These are phyloP conservation scores for Lentinula sp. DNA, from an alignment of 768 basidiomycete species.

Conservation along the genomic window DNA sequence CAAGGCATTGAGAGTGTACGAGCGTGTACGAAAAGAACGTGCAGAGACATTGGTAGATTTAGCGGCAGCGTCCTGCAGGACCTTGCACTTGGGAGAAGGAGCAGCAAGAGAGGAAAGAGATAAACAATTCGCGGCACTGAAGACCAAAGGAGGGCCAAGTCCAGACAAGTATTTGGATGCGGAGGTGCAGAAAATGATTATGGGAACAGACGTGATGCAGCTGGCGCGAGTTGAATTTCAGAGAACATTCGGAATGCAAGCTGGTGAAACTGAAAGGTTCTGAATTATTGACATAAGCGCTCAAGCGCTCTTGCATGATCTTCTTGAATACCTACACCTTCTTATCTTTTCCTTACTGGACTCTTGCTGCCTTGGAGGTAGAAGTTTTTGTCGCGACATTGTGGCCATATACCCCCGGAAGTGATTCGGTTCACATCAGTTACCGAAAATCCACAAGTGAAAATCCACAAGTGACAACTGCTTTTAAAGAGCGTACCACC, in stretches of 20 bases:
- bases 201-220: slow-evolving; percentile 15
- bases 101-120: slow-evolving; percentile 15
- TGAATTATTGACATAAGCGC: no score
- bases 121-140: slow-evolving; percentile 13
- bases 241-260: background rate
- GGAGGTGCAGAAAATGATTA: slow-evolving; percentile 16
- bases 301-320: no score
- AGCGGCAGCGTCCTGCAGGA: slow-evolving; percentile 13
- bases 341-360: no score
- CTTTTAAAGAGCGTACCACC: no score
- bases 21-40: slow-evolving; percentile 16
- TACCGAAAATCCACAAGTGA: no score
- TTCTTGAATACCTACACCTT: no score
- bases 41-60: slow-evolving; percentile 14
- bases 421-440: no score
- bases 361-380: no score
- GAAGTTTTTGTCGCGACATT: no score
- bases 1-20: slow-evolving; percentile 14
- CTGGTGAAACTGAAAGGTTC: no score
- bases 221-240: slow-evolving; percentile 9
- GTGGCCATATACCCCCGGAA: no score
- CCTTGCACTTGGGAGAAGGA: slow-evolving; percentile 12
- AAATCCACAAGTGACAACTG: no score
- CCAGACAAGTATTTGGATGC: slow-evolving; percentile 16
- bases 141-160: slow-evolving; percentile 13